Evolutionary conservation across 768 basidiomycete species (phyloP).

Genomic region (Boletus rufocinnamomeus): DNA sequence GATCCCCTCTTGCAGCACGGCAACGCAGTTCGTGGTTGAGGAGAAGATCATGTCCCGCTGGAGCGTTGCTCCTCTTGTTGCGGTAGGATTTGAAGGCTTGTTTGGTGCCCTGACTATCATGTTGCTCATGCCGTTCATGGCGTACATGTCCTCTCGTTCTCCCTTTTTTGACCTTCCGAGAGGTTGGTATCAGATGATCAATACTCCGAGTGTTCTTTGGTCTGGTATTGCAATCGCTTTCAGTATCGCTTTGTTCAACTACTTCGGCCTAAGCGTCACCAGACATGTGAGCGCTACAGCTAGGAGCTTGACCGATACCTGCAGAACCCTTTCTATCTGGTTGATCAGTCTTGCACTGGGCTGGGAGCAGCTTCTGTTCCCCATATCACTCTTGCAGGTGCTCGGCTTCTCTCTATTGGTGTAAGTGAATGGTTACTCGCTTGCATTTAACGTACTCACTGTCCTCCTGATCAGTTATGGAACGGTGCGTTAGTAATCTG

Average conservation of each 20-base stretch:
- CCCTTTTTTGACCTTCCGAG: conserved; percentile 86
- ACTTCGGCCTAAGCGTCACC: conserved; percentile 91
- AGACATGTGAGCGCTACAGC: conserved; percentile 91
- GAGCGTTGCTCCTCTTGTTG: conserved; percentile 83
- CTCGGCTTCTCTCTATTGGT: conserved; percentile 86
- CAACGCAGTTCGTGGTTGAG: conserved; percentile 92
- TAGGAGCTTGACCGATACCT: conserved; percentile 90
- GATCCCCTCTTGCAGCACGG: conserved; percentile 57
- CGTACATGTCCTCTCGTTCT: conserved; percentile 62
- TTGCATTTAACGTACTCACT: conserved; percentile 12
- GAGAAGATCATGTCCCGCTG: conserved; percentile 94
- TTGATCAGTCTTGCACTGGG: conserved; percentile 83
- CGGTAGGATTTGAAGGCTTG: conserved; percentile 93
- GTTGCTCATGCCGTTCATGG: conserved; percentile 76
- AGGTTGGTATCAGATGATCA: conserved; percentile 87
- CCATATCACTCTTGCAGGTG: conserved; percentile 81
- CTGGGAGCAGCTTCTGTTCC: conserved; percentile 86
- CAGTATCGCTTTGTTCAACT: conserved; percentile 83
- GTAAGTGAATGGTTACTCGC: conserved; percentile 49
- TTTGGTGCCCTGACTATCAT: conserved; percentile 85
- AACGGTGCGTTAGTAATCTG: conserved; percentile 53
- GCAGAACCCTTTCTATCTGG: conserved; percentile 96
- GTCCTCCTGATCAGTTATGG: conserved; percentile 61
- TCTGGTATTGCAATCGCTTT: conserved; percentile 70
- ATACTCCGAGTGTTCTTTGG: conserved; percentile 70